Conservation (phyloP, 2,329 filamentous ascomycete genomes). For the Epichloe amarillans region DNA sequence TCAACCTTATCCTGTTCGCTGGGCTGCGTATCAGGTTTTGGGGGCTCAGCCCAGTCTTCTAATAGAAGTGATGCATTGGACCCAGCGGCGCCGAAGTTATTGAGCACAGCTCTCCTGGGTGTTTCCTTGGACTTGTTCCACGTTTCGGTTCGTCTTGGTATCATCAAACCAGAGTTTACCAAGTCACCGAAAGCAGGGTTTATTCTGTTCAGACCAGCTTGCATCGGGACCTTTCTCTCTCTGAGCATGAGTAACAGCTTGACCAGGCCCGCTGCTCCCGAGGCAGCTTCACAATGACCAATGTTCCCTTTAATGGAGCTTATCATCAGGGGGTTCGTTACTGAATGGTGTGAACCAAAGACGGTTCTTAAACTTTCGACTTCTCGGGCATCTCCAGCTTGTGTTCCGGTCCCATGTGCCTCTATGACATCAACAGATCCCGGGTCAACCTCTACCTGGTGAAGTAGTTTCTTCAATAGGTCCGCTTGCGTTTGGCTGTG, state of each 20-base stretch:
- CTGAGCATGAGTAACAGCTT: conserved; percentile 52
- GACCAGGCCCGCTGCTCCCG: conserved; percentile 33
- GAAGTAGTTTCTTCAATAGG: conserved; percentile 47
- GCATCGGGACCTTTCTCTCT: conserved; percentile 40
- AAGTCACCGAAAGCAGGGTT: conserved; percentile 44
- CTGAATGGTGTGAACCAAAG: conserved; percentile 15
- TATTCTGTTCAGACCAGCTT: conserved; percentile 52
- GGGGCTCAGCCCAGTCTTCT: conserved; percentile 25
- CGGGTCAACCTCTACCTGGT: conserved; percentile 59
- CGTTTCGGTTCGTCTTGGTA: conserved; percentile 27
- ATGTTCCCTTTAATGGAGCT: conserved; percentile 46
- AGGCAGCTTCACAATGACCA: conserved; percentile 47
- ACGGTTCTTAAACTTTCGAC: conserved; percentile 56
- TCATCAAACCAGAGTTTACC: conserved; percentile 37
- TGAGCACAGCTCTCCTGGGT: conserved; percentile 37
- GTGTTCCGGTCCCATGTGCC: conserved; percentile 80
- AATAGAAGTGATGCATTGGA: conserved; percentile 57
- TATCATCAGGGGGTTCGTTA: background rate
- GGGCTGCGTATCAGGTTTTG: conserved; percentile 15
- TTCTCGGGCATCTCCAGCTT: conserved; percentile 72
- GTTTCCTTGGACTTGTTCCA: conserved; percentile 17
- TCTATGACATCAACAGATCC: conserved; percentile 70
- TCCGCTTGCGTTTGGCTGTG: conserved; percentile 49
- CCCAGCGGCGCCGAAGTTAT: conserved; percentile 60
- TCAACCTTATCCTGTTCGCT: too few relatives aligned